These are phyloP conservation scores for Pulicaria dysenterica DNA, from an alignment of 129 eudicot species.

Conservation along the genomic window DNA sequence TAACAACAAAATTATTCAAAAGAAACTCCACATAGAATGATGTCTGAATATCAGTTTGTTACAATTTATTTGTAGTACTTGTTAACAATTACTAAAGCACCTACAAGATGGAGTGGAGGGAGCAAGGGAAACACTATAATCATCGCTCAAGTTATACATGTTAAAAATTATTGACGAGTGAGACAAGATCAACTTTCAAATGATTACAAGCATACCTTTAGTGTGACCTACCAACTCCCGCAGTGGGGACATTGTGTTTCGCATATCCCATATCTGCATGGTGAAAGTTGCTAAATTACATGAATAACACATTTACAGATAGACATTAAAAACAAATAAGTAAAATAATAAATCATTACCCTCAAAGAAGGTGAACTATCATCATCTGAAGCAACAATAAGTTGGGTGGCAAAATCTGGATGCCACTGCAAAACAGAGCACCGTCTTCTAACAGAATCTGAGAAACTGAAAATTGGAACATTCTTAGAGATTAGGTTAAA, in stretches of 20 bases:
- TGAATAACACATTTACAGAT: neutral
- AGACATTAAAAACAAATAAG: neutral
- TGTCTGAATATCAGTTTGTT: no score
- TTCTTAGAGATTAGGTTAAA: slow-evolving; percentile 11
- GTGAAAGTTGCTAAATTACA: slow-evolving; percentile 14
- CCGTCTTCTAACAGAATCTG: slow-evolving; percentile 78
- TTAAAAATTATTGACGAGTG: neutral
- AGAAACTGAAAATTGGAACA: slow-evolving; percentile 53
- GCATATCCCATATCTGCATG: slow-evolving; percentile 95
- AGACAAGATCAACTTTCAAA: neutral
- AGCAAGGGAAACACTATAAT: neutral
- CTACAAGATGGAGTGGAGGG: slow-evolving; percentile 1
- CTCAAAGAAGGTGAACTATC: slow-evolving; percentile 82
- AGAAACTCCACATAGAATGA: neutral
- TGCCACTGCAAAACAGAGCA: slow-evolving; percentile 99
- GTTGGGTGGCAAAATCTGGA: slow-evolving; percentile 92
- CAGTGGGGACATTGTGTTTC: slow-evolving; percentile 84
- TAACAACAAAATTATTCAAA: neutral
- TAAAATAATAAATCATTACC: slow-evolving; percentile 41
- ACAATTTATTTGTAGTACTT: no score
- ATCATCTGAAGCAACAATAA: slow-evolving; percentile 91
- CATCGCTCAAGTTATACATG: neutral
- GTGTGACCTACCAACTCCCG: slow-evolving; percentile 91
- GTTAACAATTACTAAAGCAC: neutral
- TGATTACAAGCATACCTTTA: slow-evolving; percentile 57